Conservation (phyloP, 2,329 filamentous ascomycete species). For the Cercospora nicotianae region DNA sequence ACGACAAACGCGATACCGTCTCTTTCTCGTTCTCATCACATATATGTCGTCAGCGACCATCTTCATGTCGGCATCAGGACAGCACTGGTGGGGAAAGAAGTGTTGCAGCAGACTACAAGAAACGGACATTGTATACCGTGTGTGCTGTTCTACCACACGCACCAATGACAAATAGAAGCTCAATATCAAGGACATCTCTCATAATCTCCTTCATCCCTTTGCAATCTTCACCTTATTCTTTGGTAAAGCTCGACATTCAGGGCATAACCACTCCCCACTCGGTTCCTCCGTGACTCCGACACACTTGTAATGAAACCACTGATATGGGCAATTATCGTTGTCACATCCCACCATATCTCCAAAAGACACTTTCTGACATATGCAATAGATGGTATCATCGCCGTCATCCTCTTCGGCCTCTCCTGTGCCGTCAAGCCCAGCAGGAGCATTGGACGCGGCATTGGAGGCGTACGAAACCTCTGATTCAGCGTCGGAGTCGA, state of each 20-base stretch:
- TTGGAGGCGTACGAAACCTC: conserved; percentile 29
- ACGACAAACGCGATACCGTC: neutral
- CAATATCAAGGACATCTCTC: neutral
- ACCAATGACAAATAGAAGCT: neutral
- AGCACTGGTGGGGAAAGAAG: neutral
- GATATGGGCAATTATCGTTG: conserved; percentile 75
- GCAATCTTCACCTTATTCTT: conserved; percentile 32
- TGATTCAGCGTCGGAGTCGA: conserved; percentile 10
- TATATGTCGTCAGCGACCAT: neutral
- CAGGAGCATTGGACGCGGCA: conserved; percentile 33
- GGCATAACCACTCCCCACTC: conserved; percentile 53
- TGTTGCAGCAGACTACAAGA: neutral
- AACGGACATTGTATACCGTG: neutral
- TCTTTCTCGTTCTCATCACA: neutral
- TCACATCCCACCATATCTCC: conserved; percentile 90
- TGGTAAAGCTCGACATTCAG: conserved; percentile 39
- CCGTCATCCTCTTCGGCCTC: conserved; percentile 41
- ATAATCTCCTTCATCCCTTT: conserved; percentile 13
- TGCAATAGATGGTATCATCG: conserved; percentile 67
- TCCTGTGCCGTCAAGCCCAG: conserved; percentile 29
- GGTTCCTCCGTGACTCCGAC: conserved; percentile 53
- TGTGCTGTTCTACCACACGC: conserved; percentile 5
- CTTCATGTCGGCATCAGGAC: neutral
- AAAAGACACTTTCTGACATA: conserved; percentile 79
- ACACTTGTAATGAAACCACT: conserved; percentile 83